Conservation (phyloP, 129 eudicot species). For the Escallonia herrerae region DNA sequence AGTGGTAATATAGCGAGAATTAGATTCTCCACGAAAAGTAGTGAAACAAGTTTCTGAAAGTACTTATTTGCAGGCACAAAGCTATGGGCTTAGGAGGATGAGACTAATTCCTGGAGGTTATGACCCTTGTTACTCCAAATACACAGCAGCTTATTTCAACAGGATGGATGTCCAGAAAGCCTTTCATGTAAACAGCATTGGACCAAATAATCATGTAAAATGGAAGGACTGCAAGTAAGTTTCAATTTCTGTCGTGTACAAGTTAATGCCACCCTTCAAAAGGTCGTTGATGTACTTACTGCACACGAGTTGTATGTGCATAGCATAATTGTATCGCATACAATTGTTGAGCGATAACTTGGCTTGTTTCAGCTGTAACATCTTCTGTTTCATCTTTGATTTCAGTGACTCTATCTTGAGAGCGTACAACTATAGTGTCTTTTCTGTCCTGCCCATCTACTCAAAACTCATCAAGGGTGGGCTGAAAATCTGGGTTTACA, state of each 20-base stretch:
- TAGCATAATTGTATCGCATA: too few species aligned
- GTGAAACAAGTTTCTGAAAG: not conserved
- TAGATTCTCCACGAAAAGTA: too few species aligned
- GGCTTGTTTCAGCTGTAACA: too few species aligned
- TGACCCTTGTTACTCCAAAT: conserved; percentile 44
- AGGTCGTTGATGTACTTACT: too few species aligned
- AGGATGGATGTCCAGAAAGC: conserved; percentile 47
- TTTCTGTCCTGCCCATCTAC: conserved; percentile 45
- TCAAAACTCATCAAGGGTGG: conserved; percentile 44
- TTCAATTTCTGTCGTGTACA: too few species aligned
- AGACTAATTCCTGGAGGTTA: conserved; percentile 40
- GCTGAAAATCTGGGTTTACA: conserved; percentile 56
- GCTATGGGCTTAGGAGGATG: conserved; percentile 15
- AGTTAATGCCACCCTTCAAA: too few species aligned
- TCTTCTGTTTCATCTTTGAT: conserved; percentile 1
- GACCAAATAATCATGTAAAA: conserved; percentile 12
- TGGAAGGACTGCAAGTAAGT: conserved; percentile 51
- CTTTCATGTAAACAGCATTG: conserved; percentile 28
- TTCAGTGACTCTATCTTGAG: conserved; percentile 27
- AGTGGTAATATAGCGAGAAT: too few species aligned
- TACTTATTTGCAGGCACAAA: conserved; percentile 17
- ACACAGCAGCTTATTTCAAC: conserved; percentile 37
- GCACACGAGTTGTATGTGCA: too few species aligned
- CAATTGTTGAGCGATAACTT: too few species aligned
- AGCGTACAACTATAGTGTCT: conserved; percentile 18